A percentile compares a stretch with the other conserved stretches of the same genome.
Conservation (phyloP, 164 flowering plant species). For the Chloranthus sessilifolius region DNA sequence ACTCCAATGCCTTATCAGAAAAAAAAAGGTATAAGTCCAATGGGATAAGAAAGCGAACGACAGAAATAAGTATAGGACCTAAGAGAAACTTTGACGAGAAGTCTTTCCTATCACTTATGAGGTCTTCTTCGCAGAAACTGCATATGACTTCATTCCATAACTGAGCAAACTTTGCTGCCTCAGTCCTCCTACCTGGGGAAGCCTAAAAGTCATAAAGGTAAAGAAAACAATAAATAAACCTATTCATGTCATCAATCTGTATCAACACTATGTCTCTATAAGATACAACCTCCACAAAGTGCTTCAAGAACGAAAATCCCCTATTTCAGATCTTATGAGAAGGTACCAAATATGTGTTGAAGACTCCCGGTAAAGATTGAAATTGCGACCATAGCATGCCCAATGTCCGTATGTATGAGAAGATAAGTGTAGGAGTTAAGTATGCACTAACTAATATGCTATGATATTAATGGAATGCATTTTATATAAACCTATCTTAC, state of each 20-base stretch:
- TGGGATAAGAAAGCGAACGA: background rate
- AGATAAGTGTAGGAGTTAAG: too few relatives aligned
- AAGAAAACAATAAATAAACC: too few relatives aligned
- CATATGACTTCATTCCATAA: slow-evolving; percentile 87
- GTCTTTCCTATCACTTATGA: slow-evolving; percentile 81
- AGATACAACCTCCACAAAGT: slow-evolving; percentile 60
- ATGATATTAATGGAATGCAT: too few relatives aligned
- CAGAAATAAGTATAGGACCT: background rate
- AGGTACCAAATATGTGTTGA: slow-evolving; percentile 74
- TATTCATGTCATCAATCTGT: background rate
- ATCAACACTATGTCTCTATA: background rate
- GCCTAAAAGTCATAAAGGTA: too few relatives aligned
- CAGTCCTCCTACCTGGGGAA: slow-evolving; percentile 70
- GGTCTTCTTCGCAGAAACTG: slow-evolving; percentile 89
- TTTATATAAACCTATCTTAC: too few relatives aligned
- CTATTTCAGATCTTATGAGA: slow-evolving; percentile 48
- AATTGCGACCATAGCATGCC: slow-evolving; percentile 87
- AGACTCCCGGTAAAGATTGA: slow-evolving; percentile 91
- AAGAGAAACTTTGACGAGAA: slow-evolving; percentile 10
- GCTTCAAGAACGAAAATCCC: slow-evolving; percentile 67
- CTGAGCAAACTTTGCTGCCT: slow-evolving; percentile 93
- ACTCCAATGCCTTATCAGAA: too few relatives aligned
- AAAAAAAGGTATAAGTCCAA: slow-evolving; percentile 20
- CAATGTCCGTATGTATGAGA: slow-evolving; percentile 69
- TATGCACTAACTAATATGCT: too few relatives aligned